Evolutionary conservation across 257 asterid genomes (phyloP).

Genomic region (Solanum sparsipilum): DNA sequence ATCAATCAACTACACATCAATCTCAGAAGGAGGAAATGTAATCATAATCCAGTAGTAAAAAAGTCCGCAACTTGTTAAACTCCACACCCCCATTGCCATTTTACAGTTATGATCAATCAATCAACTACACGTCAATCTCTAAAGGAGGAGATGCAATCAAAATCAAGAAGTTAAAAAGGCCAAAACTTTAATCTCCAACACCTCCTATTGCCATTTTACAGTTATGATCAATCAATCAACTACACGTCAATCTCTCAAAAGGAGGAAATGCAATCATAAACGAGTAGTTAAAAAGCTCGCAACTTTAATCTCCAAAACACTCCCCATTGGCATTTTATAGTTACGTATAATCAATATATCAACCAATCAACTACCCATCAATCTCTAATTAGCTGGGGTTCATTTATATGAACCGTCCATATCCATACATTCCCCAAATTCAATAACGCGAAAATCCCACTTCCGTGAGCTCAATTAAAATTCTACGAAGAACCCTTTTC

Average conservation of each 20-base stretch:
- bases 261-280: background rate
- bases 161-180: background rate
- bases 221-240: background rate
- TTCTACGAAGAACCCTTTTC: background rate
- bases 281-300: background rate
- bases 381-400: background rate
- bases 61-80: no score
- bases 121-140: background rate
- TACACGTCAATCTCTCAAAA: background rate
- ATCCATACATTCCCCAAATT: background rate
- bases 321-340: background rate
- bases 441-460: background rate
- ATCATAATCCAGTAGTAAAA: no score
- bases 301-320: background rate
- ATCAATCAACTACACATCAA: background rate
- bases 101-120: background rate
- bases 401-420: background rate
- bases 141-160: background rate
- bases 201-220: background rate
- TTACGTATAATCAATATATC: background rate
- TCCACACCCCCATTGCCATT: no score
- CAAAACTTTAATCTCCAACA: background rate
- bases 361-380: background rate
- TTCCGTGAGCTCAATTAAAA: background rate
- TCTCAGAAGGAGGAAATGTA: background rate